Base-by-base conservation (phyloP, 2,329 filamentous ascomycete genomes). In the Curvularia hawaiiensis region DNA sequence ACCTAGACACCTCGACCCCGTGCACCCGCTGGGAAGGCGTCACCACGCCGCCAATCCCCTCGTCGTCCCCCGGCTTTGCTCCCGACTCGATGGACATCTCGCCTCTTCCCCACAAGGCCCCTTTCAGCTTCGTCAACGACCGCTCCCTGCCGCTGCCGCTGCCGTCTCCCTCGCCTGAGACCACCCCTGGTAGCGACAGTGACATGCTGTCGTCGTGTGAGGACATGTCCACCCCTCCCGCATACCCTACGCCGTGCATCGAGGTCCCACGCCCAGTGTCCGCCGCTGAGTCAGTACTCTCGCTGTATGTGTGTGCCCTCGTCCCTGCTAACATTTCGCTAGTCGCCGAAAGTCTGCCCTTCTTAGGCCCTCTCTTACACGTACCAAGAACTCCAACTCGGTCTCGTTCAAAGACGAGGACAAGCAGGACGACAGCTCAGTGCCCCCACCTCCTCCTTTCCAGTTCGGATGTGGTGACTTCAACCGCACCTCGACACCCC, bases 61-160 rank as follows among this genome's bases (percentile, higher is more conserved):
- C 91, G 1, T 97, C 93, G 7, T 96, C 94, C 44, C 92, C 93
- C 7, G 86, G 85, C 54, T 84, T 84, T 35, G 78, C 83, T 53
- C 84, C 85, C 59, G 92, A 97, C 75, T 83, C 87, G 54, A 97
- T 98, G 92, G 93, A 98, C 72, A 88, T 97, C 76, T 97, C 94
- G 44, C 94, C 95, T 39, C 79, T 98, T 40, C 93, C 59, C 44
- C 92, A 97, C 81, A 97, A 97, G 81, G 81, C 84, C 30, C 84
- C 90, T 12, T 92, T 87, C 70, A 83, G 78, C 76, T 79, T 83
- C 62, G 72, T 80, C 46, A 76, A 82, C 30, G 83, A 89, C 65
- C 81, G 90, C 61, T 87, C 89, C 63, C 77, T 91, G 51, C 84
- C 86, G 31, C 77, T 91, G 51, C 84, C 86, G 31, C 77, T 91